A percentile compares a stretch with the other conserved stretches of the same genome.
These are phyloP conservation scores for Moniliophthora roreri DNA, from an alignment of 1,284 basidiomycete genomes.

Conservation along the genomic window DNA sequence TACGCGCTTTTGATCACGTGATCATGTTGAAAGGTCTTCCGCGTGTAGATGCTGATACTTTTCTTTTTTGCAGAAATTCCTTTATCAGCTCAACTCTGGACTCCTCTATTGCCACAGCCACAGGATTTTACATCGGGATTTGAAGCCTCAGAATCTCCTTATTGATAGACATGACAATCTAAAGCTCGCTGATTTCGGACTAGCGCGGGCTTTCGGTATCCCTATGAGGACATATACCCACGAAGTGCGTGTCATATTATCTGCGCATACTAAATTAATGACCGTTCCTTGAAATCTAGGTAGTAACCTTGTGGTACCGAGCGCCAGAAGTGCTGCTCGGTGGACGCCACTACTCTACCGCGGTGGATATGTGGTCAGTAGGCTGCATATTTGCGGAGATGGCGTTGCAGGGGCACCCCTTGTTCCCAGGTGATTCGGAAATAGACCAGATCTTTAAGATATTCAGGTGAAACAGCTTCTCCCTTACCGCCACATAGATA, in stretches of 20 bases:
- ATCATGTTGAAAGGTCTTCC: slow-evolving; percentile 1
- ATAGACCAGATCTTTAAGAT: slow-evolving; percentile 99
- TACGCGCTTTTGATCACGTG: background rate
- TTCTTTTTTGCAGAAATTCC: slow-evolving; percentile 75
- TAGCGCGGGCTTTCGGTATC: slow-evolving; percentile 96
- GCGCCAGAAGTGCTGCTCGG: slow-evolving; percentile 97
- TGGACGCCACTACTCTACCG: slow-evolving; percentile 93
- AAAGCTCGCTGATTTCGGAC: slow-evolving; percentile 96
- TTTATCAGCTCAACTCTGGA: slow-evolving; percentile 83
- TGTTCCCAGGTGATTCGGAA: slow-evolving; percentile 98
- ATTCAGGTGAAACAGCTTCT: slow-evolving; percentile 68
- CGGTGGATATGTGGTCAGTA: slow-evolving; percentile 98
- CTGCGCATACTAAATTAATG: slow-evolving; percentile 11
- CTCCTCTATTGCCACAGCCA: slow-evolving; percentile 96
- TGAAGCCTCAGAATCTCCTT: slow-evolving; percentile 97
- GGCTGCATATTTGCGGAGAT: slow-evolving; percentile 95
- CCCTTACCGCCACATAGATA: background rate
- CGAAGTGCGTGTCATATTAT: slow-evolving; percentile 60
- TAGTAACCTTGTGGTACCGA: slow-evolving; percentile 98
- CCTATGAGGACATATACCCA: slow-evolving; percentile 98
- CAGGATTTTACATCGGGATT: slow-evolving; percentile 93
- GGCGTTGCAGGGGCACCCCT: slow-evolving; percentile 83
- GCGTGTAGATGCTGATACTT: slow-evolving; percentile 15
- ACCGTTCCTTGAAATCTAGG: slow-evolving; percentile 48
- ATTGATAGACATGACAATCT: slow-evolving; percentile 91